These are phyloP conservation scores for Clonostachys rosea DNA, from an alignment of 2,329 filamentous ascomycete species.

Conservation along the genomic window DNA sequence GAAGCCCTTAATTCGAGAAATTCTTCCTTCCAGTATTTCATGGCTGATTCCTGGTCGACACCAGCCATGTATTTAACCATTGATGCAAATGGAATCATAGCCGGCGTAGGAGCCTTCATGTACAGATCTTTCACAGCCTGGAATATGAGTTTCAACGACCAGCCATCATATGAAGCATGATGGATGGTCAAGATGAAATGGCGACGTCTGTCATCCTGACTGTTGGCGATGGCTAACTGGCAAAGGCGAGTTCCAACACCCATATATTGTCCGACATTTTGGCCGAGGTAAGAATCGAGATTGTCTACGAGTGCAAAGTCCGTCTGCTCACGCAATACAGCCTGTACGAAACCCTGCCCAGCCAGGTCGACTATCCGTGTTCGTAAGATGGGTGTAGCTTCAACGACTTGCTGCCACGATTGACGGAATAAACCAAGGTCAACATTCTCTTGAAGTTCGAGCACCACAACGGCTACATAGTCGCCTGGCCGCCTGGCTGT, in stretches of 20 bases:
- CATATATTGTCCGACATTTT: neutral
- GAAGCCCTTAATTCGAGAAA: neutral
- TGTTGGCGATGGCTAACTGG: no score
- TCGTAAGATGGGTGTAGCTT: neutral
- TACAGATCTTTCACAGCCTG: conserved; percentile 10
- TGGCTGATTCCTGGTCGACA: neutral
- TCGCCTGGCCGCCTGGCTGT: neutral
- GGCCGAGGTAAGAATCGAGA: no score
- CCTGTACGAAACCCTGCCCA: neutral
- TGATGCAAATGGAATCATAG: neutral
- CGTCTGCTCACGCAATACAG: neutral
- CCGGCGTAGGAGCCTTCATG: neutral
- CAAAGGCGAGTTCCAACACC: neutral
- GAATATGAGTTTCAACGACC: conserved; percentile 11
- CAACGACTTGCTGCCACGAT: neutral
- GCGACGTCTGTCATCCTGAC: neutral
- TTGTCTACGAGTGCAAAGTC: no score
- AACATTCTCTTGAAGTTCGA: neutral
- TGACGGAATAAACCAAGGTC: neutral
- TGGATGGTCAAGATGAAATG: conserved; percentile 17
- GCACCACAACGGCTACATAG: neutral
- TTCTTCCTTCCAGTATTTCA: neutral
- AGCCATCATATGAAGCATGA: conserved; percentile 18
- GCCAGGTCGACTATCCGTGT: neutral
- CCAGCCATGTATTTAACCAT: neutral